Conservation (phyloP, 73 alveolate species). For the Stentor coeruleus region DNA sequence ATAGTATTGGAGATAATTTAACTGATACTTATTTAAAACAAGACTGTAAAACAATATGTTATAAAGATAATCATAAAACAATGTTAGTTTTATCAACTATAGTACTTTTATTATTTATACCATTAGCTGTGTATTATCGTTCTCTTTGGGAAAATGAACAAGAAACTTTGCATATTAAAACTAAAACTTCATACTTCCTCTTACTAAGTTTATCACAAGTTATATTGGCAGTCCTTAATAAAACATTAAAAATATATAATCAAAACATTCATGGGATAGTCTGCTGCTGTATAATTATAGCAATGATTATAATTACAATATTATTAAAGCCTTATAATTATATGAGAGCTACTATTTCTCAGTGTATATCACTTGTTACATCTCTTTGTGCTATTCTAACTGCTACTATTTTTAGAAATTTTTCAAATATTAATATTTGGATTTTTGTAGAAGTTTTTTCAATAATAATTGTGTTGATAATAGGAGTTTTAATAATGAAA, state of each 20-base stretch:
- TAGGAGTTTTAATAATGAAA: neutral
- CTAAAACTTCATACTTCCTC: neutral
- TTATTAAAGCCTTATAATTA: neutral
- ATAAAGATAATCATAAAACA: neutral
- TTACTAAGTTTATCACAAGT: neutral
- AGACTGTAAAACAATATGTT: constrained; percentile 8
- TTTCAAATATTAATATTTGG: neutral
- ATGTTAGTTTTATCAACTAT: neutral
- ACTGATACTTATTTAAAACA: neutral
- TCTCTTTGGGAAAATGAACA: neutral
- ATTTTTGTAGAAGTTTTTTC: too few species aligned
- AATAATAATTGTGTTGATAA: too few species aligned
- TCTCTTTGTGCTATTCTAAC: neutral
- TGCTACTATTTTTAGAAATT: neutral
- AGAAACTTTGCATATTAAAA: neutral
- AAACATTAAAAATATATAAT: neutral
- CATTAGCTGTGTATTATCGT: neutral
- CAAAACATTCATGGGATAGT: neutral
- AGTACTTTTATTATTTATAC: neutral
- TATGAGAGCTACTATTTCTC: neutral
- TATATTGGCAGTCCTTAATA: neutral
- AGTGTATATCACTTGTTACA: neutral
- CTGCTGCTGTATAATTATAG: neutral
- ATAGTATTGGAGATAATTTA: constrained; percentile 8
- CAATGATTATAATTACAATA: neutral